Evolutionary conservation across 2,329 filamentous ascomycete genomes (phyloP).

Genomic region (Albophoma yamanashiensis): DNA sequence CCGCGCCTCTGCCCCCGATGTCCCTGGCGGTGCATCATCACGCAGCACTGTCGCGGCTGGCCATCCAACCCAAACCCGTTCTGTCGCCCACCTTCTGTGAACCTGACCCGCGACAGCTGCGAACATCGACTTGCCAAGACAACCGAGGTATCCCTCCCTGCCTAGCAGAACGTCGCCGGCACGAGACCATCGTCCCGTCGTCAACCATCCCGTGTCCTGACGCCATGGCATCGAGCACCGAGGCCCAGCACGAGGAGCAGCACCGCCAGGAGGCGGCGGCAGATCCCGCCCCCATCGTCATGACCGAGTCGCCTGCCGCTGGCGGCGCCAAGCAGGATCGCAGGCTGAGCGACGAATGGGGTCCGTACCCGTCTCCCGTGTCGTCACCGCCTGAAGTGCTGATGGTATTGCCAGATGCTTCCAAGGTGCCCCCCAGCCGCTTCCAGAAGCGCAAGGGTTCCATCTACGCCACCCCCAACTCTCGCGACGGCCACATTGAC

Average conservation of each 20-base stretch:
- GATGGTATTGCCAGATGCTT: slow-evolving; percentile 37
- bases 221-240: neutral
- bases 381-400: neutral
- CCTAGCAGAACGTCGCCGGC: neutral
- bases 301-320: slow-evolving; percentile 19
- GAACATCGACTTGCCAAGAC: neutral
- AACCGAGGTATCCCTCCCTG: neutral
- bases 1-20: neutral
- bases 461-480: slow-evolving; percentile 55
- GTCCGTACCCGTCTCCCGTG: slow-evolving; percentile 18
- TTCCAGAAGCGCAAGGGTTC: slow-evolving; percentile 62
- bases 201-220: neutral
- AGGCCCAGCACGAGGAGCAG: neutral
- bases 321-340: slow-evolving; percentile 18
- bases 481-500: slow-evolving; percentile 54
- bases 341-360: slow-evolving; percentile 36
- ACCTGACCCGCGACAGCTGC: neutral
- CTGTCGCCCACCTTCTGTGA: neutral
- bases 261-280: slow-evolving; percentile 10
- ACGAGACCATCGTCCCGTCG: neutral
- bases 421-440: slow-evolving; percentile 55
- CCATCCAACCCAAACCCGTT: neutral
- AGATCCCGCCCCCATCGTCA: slow-evolving; percentile 8
- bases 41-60: neutral
- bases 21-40: neutral